A percentile compares a stretch with the other conserved stretches of the same genome.
phyloP scores from a whole-genome alignment of 768 basidiomycete species.

The Floccularia luteovirens region DNA sequence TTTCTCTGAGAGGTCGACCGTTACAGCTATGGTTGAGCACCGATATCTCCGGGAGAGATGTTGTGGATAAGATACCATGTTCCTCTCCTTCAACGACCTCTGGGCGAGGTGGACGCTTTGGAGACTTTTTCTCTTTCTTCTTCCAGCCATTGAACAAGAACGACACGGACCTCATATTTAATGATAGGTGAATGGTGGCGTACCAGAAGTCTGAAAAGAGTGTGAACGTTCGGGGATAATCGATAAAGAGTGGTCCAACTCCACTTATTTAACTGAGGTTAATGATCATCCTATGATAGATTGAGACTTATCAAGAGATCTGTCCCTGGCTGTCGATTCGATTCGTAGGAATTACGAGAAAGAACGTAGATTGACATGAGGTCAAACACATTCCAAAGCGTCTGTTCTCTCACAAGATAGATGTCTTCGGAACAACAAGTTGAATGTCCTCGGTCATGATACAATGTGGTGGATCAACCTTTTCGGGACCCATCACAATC shows the following conservation, averaged over 20 bases:
- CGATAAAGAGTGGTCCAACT: neutral
- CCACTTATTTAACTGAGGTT: constrained; percentile 13
- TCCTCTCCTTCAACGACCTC: neutral
- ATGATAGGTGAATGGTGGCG: constrained; percentile 4
- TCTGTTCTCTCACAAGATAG: neutral
- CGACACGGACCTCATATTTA: constrained; percentile 28
- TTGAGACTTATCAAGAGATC: constrained; percentile 20
- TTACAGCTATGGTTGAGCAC: neutral
- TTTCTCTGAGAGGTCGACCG: neutral
- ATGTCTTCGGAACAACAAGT: neutral
- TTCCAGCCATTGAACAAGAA: constrained; percentile 32
- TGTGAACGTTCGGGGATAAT: neutral
- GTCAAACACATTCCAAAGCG: no score
- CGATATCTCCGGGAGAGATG: neutral
- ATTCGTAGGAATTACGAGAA: constrained; percentile 13
- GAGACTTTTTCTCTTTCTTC: constrained; percentile 22
- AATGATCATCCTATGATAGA: constrained; percentile 10
- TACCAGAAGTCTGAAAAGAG: constrained; percentile 4
- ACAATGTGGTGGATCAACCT: neutral
- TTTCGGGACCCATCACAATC: neutral
- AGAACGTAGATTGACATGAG: constrained; percentile 5
- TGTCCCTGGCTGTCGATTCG: constrained; percentile 21
- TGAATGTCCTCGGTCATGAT: neutral
- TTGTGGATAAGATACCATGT: neutral
- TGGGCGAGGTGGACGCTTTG: neutral